Base-by-base conservation (phyloP, 2,329 filamentous ascomycete species). In the Purpureocillium takamizusanense region DNA sequence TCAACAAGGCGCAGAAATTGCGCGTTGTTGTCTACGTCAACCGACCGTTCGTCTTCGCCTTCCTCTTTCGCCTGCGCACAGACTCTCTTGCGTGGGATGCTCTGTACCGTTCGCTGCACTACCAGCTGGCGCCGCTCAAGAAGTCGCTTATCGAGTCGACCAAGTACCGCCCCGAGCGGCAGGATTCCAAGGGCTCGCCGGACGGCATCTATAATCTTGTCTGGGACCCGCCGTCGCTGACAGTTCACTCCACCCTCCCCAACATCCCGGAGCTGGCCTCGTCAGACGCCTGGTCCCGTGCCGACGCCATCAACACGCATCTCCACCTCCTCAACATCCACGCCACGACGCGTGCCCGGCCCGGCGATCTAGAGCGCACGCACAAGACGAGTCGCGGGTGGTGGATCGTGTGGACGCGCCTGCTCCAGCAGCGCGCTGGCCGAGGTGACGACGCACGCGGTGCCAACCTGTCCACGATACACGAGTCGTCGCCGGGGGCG, bases 21-120 rank as follows among this genome's bases (percentile, higher is more conserved):
- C 75, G 81, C 1, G 80, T 86, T 2, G 72, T 88, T 7, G 73
- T 88, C 36, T 89, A 88, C 52, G 74, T 81, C 33, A 78, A 80
- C 55, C 74, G 72, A 17, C 86, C 86, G 0, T 90, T 90, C 58
- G 74, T 90, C 35, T 89, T 85, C 55, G 75, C 81, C 2, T 81
- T 92, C 43, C 65, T 92, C 4, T 90, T 90, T 56, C 51, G 55
- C 10, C 53, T 63, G 12, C 67, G 69, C 34, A 81, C 81, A 7
- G 68, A 75, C 38, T 74, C 76, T 2, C 57, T 81, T 2, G 69
- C 70, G 4, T 72, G 66, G 55, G 64, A 72, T n/a, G 50, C 62
- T 0, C 58, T 81, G 7, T 82, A 82, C 52, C 69, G 67, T 33
- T 74, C 72, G 2, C 59, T 83, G 16, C 76, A 81, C 48, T 60